phyloP scores from a whole-genome alignment of 306 rosid species.

The Albizia julibrissin region DNA sequence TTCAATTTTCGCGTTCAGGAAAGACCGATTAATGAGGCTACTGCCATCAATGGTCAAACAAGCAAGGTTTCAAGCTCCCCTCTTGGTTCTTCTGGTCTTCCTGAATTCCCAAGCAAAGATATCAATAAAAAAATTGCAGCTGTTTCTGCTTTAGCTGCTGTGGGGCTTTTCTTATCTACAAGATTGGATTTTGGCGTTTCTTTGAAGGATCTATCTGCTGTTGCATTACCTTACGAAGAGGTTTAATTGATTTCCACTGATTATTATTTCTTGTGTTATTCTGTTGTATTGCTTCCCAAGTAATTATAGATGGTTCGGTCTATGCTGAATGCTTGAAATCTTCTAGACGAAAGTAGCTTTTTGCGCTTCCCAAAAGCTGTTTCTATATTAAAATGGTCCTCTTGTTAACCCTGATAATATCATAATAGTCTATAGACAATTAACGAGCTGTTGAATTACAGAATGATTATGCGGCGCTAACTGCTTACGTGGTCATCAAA shows the following conservation, averaged over 20 bases:
- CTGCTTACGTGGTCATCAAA: not conserved
- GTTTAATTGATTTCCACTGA: conserved; percentile 33
- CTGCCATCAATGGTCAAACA: conserved; percentile 29
- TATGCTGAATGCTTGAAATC: not conserved
- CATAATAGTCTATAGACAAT: not conserved
- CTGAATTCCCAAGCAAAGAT: conserved; percentile 65
- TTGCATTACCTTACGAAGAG: conserved; percentile 90
- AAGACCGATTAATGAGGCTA: conserved; percentile 45
- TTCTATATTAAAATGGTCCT: not conserved
- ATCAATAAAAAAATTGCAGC: conserved; percentile 63
- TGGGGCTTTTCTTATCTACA: conserved; percentile 65
- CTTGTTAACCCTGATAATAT: not conserved
- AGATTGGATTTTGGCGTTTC: conserved; percentile 94
- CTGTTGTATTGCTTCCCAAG: not conserved
- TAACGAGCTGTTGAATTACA: not conserved
- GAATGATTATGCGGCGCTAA: not conserved
- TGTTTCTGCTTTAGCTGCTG: conserved; percentile 72
- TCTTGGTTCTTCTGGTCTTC: conserved; percentile 33
- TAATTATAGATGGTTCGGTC: not conserved
- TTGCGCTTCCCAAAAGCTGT: not conserved
- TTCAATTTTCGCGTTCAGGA: conserved; percentile 41
- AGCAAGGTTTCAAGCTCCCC: conserved; percentile 47
- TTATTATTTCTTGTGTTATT: not conserved
- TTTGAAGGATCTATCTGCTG: conserved; percentile 78
- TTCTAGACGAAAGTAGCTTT: not conserved